Evolutionary conservation across 768 basidiomycete genomes (phyloP).

Genomic region (Phylloporus arenicola): DNA sequence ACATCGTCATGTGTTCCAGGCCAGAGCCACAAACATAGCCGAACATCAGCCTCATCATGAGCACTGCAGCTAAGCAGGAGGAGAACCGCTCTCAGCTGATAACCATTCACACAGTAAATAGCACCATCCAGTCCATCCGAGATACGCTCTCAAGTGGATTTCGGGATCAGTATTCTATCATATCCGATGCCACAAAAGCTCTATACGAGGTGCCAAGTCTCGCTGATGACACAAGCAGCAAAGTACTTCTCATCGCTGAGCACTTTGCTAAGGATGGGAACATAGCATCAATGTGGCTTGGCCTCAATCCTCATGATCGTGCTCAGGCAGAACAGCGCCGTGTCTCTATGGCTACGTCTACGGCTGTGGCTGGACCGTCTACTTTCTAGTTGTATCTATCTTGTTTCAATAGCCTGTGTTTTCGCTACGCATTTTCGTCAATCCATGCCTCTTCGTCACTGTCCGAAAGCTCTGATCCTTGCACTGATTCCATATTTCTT

Average conservation of each 20-base stretch:
- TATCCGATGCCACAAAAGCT: not conserved
- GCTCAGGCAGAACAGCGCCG: too few species aligned
- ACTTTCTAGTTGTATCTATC: not conserved
- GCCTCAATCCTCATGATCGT: not conserved
- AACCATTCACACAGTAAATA: too few species aligned
- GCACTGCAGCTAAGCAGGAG: not conserved
- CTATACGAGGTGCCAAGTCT: not conserved
- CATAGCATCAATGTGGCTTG: not conserved
- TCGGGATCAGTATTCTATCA: not conserved
- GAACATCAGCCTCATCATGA: not conserved
- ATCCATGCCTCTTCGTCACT: not conserved
- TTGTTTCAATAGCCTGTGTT: not conserved
- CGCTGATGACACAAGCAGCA: too few species aligned
- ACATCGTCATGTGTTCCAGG: not conserved
- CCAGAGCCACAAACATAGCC: not conserved
- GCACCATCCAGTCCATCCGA: not conserved
- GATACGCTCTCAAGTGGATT: not conserved
- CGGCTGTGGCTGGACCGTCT: not conserved
- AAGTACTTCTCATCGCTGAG: not conserved
- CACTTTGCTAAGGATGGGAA: not conserved
- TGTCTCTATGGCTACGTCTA: not conserved
- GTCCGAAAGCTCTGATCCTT: not conserved
- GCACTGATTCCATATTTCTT: not conserved
- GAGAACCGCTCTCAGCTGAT: not conserved
- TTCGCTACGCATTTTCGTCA: not conserved